Conservation (phyloP, 225 moss, liverwort and hornwort genomes). For the Physcomitrellopsis africana region DNA sequence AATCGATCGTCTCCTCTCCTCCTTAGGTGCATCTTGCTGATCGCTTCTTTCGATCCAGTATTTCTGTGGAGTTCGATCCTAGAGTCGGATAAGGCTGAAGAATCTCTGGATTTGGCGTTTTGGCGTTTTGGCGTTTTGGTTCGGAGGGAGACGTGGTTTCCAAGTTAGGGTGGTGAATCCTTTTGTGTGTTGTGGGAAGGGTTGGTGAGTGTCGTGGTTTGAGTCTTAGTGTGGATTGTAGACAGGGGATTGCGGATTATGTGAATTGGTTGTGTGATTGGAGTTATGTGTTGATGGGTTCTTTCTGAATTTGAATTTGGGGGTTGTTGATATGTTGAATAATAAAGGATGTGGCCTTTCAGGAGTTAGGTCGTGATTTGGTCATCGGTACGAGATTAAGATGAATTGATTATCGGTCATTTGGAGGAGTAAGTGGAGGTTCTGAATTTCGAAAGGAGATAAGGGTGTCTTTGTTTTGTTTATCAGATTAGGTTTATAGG, state of each 20-base stretch:
- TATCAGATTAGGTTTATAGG: background rate
- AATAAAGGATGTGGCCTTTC: background rate
- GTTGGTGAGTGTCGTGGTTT: conserved; percentile 36
- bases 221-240: background rate
- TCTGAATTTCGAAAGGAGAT: conserved; percentile 7
- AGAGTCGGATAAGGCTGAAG: too few species aligned
- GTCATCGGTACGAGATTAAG: background rate
- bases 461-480: background rate
- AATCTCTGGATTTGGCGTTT: too few species aligned
- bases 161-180: background rate
- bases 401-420: background rate
- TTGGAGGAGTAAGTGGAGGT: background rate
- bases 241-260: background rate
- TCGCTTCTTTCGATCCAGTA: too few species aligned
- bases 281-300: background rate
- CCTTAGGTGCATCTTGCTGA: too few species aligned
- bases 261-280: conserved; percentile 4
- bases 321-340: too few species aligned
- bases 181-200: background rate
- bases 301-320: background rate
- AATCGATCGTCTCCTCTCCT: too few species aligned
- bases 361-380: background rate
- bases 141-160: background rate
- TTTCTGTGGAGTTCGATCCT: too few species aligned
- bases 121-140: too few species aligned